phyloP scores from a whole-genome alignment of 108 stramenopile genomes.

The Ochromonas danica region DNA sequence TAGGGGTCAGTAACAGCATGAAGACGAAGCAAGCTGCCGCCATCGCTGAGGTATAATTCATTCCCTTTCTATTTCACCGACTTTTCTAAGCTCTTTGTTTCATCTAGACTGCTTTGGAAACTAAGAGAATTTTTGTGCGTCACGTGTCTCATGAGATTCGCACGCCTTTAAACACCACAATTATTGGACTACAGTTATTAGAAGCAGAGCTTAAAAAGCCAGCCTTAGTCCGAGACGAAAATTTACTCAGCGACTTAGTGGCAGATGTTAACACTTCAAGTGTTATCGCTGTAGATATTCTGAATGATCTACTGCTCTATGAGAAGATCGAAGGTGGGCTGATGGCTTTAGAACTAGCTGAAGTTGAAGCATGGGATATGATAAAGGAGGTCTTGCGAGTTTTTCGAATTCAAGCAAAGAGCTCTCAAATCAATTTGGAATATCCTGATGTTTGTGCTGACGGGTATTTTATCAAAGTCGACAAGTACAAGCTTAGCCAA shows the following conservation, averaged over 20 bases:
- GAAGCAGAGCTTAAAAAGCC: not conserved
- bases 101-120: not conserved
- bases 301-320: constrained; percentile 28
- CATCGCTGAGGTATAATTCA: no score
- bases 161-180: not conserved
- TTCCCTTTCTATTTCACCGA: no score
- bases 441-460: not conserved
- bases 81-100: no score
- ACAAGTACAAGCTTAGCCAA: constrained; percentile 6
- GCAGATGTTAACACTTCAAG: constrained; percentile 10
- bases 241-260: not conserved
- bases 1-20: no score
- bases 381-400: not conserved
- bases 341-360: not conserved
- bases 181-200: not conserved
- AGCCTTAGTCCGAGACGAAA: not conserved
- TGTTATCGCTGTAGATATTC: constrained; percentile 4
- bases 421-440: not conserved
- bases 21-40: no score
- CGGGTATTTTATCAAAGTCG: not conserved
- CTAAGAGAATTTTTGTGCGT: not conserved
- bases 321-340: constrained; percentile 21
- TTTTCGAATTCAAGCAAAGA: not conserved
- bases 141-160: constrained; percentile 30
- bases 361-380: not conserved